Evolutionary conservation across 331 rosid genomes (phyloP), one percentile per base, ranked within the genome.

Genomic region (Malus hybrid): DNA sequence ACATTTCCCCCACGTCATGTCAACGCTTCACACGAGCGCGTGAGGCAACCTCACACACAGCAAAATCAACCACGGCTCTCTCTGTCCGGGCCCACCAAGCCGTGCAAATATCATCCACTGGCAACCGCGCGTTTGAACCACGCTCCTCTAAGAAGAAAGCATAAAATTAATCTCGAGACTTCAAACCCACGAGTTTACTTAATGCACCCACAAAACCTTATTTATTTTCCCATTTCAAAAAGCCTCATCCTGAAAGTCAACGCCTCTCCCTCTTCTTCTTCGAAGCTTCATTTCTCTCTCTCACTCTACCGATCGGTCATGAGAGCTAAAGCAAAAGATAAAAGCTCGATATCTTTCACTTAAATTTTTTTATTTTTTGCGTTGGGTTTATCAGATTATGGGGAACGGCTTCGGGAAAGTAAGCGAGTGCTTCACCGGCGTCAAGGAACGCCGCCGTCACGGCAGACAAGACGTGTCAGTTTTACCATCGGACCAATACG

Each of bases 381-480:
- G 16, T 56, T 72, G 60, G 29, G 19, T 69, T 48, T 10, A 22
- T 24, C 71, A 22, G 78, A 92, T 8, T 65, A 65, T 95, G 99
- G 99, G 99, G 62, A 95, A 92, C 94, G 90, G 97, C 20, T 64
- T 92, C 13, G 97, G 96, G 54, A 95, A 92, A 83, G 66, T 95
- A 4, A 83, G 89, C 46, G 93, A 76, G 65, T 95, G 99, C 72
- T 95, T 95, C 86, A 86, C 93, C 80, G 98, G 94, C 16, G 56
- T 39, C 34, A 76, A 63, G 6, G 83, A 82, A 3, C 78, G 80
- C 22, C 16, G 42, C 10, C 24, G 10, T 20, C 85, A 83, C 19
- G 85, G 89, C 67, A 77, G 84, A 31, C 89, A 84, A 2, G 97
- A 95, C 1, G 74, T 80, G 39, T 82, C 99, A 0, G 73, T 83